Percentiles rank a stretch among this genome's conserved stretches.
Conservation (phyloP, 495 filamentous ascomycete genomes). For the Trichoderma erinaceum region DNA sequence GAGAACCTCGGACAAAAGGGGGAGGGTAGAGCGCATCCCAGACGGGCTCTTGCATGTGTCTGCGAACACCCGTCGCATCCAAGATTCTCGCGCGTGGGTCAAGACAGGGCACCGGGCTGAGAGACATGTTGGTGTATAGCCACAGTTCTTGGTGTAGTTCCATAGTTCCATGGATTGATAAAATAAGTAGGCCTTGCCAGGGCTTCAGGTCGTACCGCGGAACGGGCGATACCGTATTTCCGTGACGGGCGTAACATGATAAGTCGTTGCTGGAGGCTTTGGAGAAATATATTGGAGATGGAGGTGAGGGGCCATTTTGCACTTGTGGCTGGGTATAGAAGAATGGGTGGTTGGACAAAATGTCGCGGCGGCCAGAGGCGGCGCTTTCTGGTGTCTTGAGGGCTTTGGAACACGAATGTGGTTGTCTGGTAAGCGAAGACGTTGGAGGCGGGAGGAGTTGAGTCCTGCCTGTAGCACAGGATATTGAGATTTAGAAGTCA, state of each 20-base stretch:
- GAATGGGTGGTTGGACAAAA: not conserved
- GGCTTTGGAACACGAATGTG: too few relatives aligned
- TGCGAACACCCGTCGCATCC: not conserved
- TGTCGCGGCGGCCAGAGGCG: not conserved
- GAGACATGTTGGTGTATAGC: not conserved
- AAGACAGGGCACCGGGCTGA: not conserved
- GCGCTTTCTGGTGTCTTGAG: not conserved
- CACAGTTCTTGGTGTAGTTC: too few relatives aligned
- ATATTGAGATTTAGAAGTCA: too few relatives aligned
- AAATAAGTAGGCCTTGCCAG: not conserved
- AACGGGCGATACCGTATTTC: not conserved
- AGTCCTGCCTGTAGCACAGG: too few relatives aligned
- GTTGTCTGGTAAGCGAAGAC: too few relatives aligned
- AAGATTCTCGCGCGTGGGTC: not conserved
- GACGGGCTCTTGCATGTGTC: constrained; percentile 1
- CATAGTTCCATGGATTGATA: too few relatives aligned
- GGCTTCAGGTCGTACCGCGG: not conserved
- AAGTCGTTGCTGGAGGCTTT: not conserved
- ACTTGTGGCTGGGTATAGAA: not conserved
- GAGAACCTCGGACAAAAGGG: not conserved
- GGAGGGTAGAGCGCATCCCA: not conserved
- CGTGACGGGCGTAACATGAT: not conserved
- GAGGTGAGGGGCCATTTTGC: constrained; percentile 3
- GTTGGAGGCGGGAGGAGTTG: too few relatives aligned
- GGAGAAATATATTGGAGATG: not conserved